phyloP scores from a whole-genome alignment of 768 basidiomycete species.

The Rubroboletus satanas region DNA sequence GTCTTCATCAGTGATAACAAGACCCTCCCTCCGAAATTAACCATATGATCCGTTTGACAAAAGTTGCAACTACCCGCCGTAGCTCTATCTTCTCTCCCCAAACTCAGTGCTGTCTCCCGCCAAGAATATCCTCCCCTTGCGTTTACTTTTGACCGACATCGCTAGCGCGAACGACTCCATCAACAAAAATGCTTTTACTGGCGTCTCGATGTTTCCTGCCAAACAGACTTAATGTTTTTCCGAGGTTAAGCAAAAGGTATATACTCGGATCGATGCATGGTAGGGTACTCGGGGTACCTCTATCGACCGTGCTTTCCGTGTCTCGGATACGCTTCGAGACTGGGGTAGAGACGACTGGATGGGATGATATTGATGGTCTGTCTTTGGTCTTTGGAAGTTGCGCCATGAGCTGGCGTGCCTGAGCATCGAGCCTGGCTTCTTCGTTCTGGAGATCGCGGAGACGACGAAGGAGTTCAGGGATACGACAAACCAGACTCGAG shows the following conservation, averaged over 20 bases:
- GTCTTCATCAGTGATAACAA: background rate
- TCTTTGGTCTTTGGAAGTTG: background rate
- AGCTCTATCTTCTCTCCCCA: constrained; percentile 8
- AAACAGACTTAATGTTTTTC: background rate
- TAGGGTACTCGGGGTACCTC: constrained; percentile 1
- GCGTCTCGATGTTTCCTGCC: constrained; percentile 19
- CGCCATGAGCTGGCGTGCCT: constrained; percentile 10
- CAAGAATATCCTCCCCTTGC: constrained; percentile 22
- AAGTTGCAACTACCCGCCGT: background rate
- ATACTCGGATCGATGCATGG: constrained; percentile 10
- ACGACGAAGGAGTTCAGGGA: constrained; percentile 18
- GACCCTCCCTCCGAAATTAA: background rate
- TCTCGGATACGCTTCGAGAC: background rate
- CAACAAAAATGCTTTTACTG: constrained; percentile 16
- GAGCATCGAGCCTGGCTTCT: constrained; percentile 18
- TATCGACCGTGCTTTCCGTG: background rate
- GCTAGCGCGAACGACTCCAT: constrained; percentile 18
- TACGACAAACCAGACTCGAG: constrained; percentile 10
- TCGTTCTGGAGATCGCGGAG: constrained; percentile 22
- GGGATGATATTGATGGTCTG: background rate
- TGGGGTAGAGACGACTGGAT: background rate
- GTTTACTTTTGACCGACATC: constrained; percentile 23
- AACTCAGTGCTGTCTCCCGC: constrained; percentile 12
- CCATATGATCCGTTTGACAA: background rate
- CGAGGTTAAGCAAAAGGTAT: background rate